Evolutionary conservation across 805 yeast genomes (phyloP), one percentile per base, ranked within the genome.

Genomic region (Metschnikowia gruessii): DNA sequence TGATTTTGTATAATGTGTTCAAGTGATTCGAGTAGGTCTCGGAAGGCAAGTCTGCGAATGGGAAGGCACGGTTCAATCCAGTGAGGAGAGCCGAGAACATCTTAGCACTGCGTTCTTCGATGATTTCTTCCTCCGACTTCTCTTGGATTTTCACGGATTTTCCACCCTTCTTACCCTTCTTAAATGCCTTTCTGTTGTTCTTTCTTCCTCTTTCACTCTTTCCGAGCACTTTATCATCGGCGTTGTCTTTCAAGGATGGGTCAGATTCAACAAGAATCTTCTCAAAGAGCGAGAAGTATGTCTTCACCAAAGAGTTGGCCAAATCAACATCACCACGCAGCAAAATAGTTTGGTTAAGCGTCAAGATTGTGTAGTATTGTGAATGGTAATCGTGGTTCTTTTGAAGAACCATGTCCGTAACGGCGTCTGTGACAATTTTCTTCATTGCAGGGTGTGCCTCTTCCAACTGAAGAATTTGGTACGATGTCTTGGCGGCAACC

Each of bases 401-500:
- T 59, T 87, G 81, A 66, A 88, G 84, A 28, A 89, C 73, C 42
- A 85, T 77, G 63, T 94, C 98, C 41, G 87, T 79, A 32, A 92
- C 85, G 4, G 94, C 74, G 51, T 88, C 88, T 34, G 85, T 78
- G 33, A 94, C 75, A 47, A 92, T 81, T 43, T 79, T 70, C 65
- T 90, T 92, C 98, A 94, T 94, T 41, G 94, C 94, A 16, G 99
- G 99, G 64, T 94, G 99, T 3, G 83, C 85, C 64, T 88, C 95
- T 64, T 94, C 87, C 35, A 90, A 68, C 57, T 85, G 84, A 53
- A 91, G 74, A 38, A 94, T 69, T 53, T 84, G 82, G 64, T 80
- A 88, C 4, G 97, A 90, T 1, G 95, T 81, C 61, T 87, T 87
- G 0, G 98, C 86, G 1, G 95, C 81, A 4, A 94, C 96, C 62